Base-by-base conservation (phyloP, 2,329 filamentous ascomycete species). In the Botrytis byssoidea region DNA sequence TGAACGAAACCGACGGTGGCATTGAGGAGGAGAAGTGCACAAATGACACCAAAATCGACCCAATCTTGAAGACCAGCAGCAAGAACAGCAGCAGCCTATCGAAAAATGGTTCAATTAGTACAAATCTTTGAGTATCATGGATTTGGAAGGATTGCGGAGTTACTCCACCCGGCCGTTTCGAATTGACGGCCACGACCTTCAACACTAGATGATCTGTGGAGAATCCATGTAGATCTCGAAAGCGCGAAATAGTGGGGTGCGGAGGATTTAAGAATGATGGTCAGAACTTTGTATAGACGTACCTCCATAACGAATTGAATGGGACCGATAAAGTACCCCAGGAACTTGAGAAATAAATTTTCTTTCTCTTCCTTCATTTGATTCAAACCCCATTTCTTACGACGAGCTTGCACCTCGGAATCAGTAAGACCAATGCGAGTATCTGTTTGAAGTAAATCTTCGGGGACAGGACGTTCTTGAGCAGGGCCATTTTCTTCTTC, bases 231-330 rank as follows among this genome's bases (percentile, higher is more conserved):
- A 68, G 63, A 72, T 60, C 10, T 32, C 18, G 48, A 55, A 44
- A 20, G 48, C 37, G 66, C 40, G 18, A 46, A 59, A 59, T 48
- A 25, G 57, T 67, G 55, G 65, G 69, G 71, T 64, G 42, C 61
- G 48, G 37, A 35, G 68, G 48, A 68, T 61, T 25, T 37, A 29
- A 46, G 57, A n/a, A 71, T 73, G 70, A 74, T 73, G 75, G 71
- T 70, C 64, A 71, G 46, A 69, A 61, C 42, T 40, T 22, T 29
- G 44, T 37, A 16, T 14, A 14, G 73, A 83, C 89, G 81, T 83
- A 91, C 92, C 90, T 95, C 93, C 94, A 97, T 97, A 82, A 97
- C 94, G 83, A 95, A 95, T 83, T 97, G 94, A 78, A 97, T 95
- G 37, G 94, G 94, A 77, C 94, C 94, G 73, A 96, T 86, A 83